These are phyloP conservation scores for Microcos paniculata DNA, from an alignment of 345 rosid species.

Conservation along the genomic window DNA sequence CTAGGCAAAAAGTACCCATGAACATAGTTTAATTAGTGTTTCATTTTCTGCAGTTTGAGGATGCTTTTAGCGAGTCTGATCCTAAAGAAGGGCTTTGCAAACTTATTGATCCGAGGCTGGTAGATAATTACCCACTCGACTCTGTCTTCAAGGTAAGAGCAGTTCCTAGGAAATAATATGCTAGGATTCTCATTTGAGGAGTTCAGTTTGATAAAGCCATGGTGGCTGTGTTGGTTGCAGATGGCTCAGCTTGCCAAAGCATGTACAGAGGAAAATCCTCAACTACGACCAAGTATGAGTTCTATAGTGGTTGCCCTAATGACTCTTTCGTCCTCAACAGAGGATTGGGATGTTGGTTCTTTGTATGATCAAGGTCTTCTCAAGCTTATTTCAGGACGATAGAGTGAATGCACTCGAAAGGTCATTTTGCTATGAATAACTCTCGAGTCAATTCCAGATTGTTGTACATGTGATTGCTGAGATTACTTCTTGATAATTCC, in stretches of 20 bases:
- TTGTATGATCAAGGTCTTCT: constrained; percentile 49
- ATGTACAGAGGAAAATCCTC: constrained; percentile 83
- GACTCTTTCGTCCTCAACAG: constrained; percentile 70
- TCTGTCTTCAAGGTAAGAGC: constrained; percentile 58
- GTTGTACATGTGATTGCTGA: neutral
- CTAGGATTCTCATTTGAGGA: neutral
- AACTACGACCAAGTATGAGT: constrained; percentile 78
- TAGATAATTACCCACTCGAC: constrained; percentile 65
- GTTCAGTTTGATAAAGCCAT: neutral
- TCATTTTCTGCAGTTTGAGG: constrained; percentile 56
- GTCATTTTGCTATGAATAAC: neutral
- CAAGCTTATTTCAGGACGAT: constrained; percentile 84
- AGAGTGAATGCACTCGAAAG: constrained; percentile 5
- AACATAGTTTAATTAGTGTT: neutral
- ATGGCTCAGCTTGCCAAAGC: constrained; percentile 84
- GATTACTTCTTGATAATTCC: neutral
- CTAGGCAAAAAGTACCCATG: neutral
- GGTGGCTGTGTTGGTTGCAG: constrained; percentile 28
- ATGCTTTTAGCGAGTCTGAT: constrained; percentile 54
- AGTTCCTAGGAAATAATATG: neutral
- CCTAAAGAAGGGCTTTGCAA: constrained; percentile 52
- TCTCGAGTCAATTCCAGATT: neutral
- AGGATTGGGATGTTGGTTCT: constrained; percentile 13
- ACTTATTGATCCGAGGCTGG: constrained; percentile 74
- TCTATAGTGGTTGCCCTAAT: constrained; percentile 76